Evolutionary conservation across 1,284 basidiomycete species (phyloP).

Genomic region (Ganoderma sinense): DNA sequence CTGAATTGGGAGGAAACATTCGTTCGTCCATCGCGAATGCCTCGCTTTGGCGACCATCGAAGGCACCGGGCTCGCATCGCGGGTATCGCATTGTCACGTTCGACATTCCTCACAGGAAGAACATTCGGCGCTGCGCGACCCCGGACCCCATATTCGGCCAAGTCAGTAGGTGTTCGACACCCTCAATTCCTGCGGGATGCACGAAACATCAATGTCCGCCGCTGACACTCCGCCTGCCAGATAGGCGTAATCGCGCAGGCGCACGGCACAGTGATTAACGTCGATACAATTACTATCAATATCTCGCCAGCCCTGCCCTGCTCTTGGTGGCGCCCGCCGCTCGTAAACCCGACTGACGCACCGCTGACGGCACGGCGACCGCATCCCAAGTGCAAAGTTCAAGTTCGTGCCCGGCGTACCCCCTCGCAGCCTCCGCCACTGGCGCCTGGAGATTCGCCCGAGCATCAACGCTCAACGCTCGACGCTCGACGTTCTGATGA

Average conservation of each 20-base stretch:
- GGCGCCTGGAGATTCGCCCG: slow-evolving; percentile 3
- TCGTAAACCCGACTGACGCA: not conserved
- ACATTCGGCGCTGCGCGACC: not conserved
- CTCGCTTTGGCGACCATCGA: not conserved
- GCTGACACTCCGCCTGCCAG: slow-evolving; percentile 1
- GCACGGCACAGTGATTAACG: slow-evolving; percentile 13
- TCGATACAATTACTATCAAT: not conserved
- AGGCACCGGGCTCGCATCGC: not conserved
- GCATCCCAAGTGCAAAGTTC: not conserved
- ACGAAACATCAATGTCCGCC: not conserved
- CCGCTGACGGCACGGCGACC: slow-evolving; percentile 11
- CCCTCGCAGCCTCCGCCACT: not conserved
- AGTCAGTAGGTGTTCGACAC: not conserved
- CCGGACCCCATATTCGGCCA: not conserved
- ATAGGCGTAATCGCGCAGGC: slow-evolving; percentile 7
- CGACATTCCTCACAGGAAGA: not conserved
- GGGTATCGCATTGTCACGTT: not conserved
- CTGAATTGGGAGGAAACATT: not conserved
- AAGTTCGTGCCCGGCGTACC: not conserved
- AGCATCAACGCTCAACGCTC: not conserved
- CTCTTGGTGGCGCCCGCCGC: not conserved
- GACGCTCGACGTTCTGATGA: slow-evolving; percentile 20
- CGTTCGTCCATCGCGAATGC: not conserved
- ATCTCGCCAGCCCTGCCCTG: not conserved
- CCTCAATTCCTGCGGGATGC: not conserved